These are phyloP conservation scores for Dipodascus geniculatus DNA, from an alignment of 805 yeast genomes.

Conservation along the genomic window DNA sequence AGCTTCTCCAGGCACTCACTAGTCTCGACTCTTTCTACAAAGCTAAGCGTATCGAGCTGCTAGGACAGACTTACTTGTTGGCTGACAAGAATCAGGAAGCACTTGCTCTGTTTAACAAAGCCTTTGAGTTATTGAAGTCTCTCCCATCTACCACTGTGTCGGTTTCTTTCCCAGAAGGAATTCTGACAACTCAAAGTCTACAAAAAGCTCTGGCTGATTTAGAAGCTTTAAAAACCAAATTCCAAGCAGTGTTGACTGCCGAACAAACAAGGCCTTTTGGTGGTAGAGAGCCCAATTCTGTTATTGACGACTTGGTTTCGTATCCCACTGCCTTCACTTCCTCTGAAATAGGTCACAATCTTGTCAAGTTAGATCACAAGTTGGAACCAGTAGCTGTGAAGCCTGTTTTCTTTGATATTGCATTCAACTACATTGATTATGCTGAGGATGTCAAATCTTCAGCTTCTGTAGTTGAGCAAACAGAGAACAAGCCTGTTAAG, in stretches of 20 bases:
- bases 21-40: constrained; percentile 37
- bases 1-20: constrained; percentile 42
- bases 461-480: neutral
- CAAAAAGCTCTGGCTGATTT: neutral
- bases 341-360: constrained; percentile 14
- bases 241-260: neutral
- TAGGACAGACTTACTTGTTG: constrained; percentile 31
- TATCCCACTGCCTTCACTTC: constrained; percentile 26
- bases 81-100: constrained; percentile 21
- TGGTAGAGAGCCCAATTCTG: constrained; percentile 15
- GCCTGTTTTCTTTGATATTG: constrained; percentile 87
- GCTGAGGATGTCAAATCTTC: constrained; percentile 10
- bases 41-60: constrained; percentile 31
- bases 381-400: constrained; percentile 60
- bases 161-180: constrained; percentile 5
- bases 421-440: constrained; percentile 63
- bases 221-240: neutral
- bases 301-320: constrained; percentile 35
- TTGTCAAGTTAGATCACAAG: constrained; percentile 25
- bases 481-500: constrained; percentile 29
- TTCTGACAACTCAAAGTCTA: constrained; percentile 6
- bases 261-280: neutral
- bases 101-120: constrained; percentile 20
- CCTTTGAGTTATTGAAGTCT: constrained; percentile 8
- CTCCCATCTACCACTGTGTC: neutral